Percentiles rank a stretch among this genome's conserved stretches.
phyloP scores from a whole-genome alignment of 2,329 filamentous ascomycete genomes.

The Talaromyces albobiverticillius region DNA sequence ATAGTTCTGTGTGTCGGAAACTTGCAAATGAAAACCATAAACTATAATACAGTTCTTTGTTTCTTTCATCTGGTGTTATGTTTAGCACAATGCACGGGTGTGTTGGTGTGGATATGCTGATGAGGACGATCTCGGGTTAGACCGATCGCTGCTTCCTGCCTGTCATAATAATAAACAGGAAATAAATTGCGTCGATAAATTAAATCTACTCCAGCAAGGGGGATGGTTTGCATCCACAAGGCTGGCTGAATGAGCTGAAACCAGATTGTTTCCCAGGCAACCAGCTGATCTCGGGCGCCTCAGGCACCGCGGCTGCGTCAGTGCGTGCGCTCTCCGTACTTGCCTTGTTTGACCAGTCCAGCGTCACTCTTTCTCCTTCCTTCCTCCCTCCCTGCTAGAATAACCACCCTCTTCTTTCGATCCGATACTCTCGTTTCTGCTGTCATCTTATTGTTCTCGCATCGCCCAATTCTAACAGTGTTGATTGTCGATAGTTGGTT shows the following conservation, averaged over 20 bases:
- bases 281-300: not conserved
- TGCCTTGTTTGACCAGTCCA: not conserved
- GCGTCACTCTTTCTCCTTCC: not conserved
- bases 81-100: not conserved
- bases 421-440: not conserved
- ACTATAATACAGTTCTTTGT: not conserved
- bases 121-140: constrained; percentile 3
- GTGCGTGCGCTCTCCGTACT: not conserved
- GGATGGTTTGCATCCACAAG: constrained; percentile 1
- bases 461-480: not conserved
- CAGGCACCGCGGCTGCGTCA: constrained; percentile 2
- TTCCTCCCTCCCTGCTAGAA: not conserved
- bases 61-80: too few species aligned
- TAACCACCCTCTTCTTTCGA: too few species aligned
- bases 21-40: too few species aligned
- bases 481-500: not conserved
- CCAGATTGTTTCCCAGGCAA: constrained; percentile 15
- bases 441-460: not conserved
- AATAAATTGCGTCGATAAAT: not conserved
- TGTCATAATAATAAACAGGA: not conserved
- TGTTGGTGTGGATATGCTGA: not conserved
- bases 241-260: constrained; percentile 11
- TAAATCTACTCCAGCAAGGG: constrained; percentile 9
- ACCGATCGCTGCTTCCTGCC: not conserved
- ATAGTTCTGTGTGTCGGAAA: too few species aligned